Base-by-base conservation (phyloP, 495 filamentous ascomycete genomes). In the Wilcoxina mikolae region DNA sequence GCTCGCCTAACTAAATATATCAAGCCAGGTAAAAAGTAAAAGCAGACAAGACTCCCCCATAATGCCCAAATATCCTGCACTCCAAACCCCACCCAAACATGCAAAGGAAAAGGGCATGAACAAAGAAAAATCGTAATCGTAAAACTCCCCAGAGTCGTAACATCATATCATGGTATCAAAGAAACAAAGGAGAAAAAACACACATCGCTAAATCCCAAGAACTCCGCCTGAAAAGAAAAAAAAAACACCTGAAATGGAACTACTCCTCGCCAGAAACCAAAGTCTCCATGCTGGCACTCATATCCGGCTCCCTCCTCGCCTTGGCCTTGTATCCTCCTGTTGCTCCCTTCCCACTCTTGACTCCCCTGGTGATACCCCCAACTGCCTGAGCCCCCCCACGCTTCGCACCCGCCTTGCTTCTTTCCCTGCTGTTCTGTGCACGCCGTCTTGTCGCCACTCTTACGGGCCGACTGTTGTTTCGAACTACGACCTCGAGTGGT, bases 251-350 rank as follows among this genome's bases (percentile, higher is more conserved):
- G 22, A 53, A 23, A 24, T 38, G 42, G 42, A 20, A 55, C 5
- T 56, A 65, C 39, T 65, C 62, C 51, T 65, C 62, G 17, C 62
- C 62, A 52, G 60, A 64, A 20, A 65, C 53, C 33, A 65, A 55
- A 9, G 62, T 65, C 52, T 64, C 62, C 62, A 65, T 64, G 47
- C 62, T 65, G 49, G 61, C 51, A n/a, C 61, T 58, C 57, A 65
- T 54, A 53, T 64, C 57, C 24, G 29, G 15, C 46, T 49, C 46
- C 46, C 29, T 49, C 46, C 29, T 49, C 24, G 27, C 23, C 12
- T 25, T 22, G 7, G 24, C 11, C 46, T 49, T 49, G 46, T 49
- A 49, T 27, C 24, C 46, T 24, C 7, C 31, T 35, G 31, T 24
- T 46, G 43, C 27, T 49, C 11, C 46, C 23, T 49, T 20, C 46